A percentile compares a stretch with the other conserved stretches of the same genome.
phyloP scores from a whole-genome alignment of 2,329 filamentous ascomycete species.

The Exophiala sp. region DNA sequence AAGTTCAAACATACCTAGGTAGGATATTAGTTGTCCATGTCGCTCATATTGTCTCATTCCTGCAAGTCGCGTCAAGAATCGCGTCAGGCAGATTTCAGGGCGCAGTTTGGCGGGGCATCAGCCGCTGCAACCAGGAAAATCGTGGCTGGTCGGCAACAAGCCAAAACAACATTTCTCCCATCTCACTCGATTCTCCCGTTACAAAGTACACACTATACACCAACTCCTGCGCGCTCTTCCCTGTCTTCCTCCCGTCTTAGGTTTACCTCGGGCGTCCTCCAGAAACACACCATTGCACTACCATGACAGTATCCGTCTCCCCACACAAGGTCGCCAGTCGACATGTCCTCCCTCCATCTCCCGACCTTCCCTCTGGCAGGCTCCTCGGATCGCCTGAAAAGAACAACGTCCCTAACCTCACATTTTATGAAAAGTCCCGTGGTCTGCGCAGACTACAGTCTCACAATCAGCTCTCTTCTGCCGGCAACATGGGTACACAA shows the following conservation, averaged over 20 bases:
- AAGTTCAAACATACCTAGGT: too few species aligned
- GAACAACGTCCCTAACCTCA: slow-evolving; percentile 36
- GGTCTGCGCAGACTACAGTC: slow-evolving; percentile 69
- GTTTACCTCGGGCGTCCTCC: background rate
- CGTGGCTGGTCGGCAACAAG: slow-evolving; percentile 12
- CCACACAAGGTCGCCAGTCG: slow-evolving; percentile 24
- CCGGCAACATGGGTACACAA: slow-evolving; percentile 36
- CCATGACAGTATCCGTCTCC: slow-evolving; percentile 12
- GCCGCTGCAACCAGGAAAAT: slow-evolving; percentile 4
- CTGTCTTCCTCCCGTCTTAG: slow-evolving; percentile 1
- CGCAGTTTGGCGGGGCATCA: slow-evolving; percentile 1
- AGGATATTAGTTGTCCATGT: too few species aligned
- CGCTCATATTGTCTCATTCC: too few species aligned
- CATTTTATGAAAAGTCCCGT: slow-evolving; percentile 60
- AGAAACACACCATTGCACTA: background rate
- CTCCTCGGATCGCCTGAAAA: slow-evolving; percentile 27
- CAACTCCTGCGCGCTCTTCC: slow-evolving; percentile 12
- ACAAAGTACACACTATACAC: slow-evolving; percentile 5
- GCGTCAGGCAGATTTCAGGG: background rate
- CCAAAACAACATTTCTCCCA: background rate
- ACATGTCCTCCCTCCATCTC: slow-evolving; percentile 17
- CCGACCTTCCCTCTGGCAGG: slow-evolving; percentile 18
- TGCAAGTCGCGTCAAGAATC: background rate
- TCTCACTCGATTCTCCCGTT: slow-evolving; percentile 3
- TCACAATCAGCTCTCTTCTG: slow-evolving; percentile 59